These are phyloP conservation scores for Colletotrichum horii DNA, from an alignment of 2,329 filamentous ascomycete genomes.

Conservation along the genomic window DNA sequence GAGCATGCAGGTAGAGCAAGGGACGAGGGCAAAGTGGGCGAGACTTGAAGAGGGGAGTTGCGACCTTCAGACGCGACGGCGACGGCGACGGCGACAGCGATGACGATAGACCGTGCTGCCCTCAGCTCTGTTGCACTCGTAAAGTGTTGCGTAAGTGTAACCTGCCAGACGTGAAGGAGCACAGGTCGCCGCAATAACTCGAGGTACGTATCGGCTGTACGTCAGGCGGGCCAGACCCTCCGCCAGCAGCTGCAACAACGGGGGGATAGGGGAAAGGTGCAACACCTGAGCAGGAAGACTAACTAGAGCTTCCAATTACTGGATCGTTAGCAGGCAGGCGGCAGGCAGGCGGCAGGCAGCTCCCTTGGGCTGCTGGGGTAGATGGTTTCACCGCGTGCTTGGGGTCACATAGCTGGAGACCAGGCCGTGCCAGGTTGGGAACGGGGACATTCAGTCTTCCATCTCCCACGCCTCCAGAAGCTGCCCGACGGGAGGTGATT, in stretches of 20 bases:
- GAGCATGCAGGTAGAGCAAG: neutral
- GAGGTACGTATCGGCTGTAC: neutral
- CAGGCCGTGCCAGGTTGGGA: neutral
- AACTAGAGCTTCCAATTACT: neutral
- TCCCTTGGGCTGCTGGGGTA: neutral
- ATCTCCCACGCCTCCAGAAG: neutral
- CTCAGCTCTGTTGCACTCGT: neutral
- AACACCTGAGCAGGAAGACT: no score
- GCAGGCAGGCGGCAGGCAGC: neutral
- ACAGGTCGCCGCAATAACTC: neutral
- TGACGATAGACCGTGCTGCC: constrained; percentile 7
- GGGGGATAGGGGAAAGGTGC: no score
- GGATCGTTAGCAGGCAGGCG: neutral
- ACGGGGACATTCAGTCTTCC: neutral
- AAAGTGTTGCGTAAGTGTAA: neutral
- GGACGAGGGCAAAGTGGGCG: neutral
- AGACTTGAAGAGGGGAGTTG: neutral
- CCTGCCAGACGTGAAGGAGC: neutral
- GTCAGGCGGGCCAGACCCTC: neutral
- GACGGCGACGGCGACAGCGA: neutral
- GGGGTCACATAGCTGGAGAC: neutral
- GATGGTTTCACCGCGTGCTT: constrained; percentile 7
- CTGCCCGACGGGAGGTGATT: neutral
- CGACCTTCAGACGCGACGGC: neutral
- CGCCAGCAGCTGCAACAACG: neutral